Percentiles rank a stretch among this genome's conserved stretches.
Evolutionary conservation across 192 early-diverging fungal species (phyloP).

Genomic region (Podila minutissima): DNA sequence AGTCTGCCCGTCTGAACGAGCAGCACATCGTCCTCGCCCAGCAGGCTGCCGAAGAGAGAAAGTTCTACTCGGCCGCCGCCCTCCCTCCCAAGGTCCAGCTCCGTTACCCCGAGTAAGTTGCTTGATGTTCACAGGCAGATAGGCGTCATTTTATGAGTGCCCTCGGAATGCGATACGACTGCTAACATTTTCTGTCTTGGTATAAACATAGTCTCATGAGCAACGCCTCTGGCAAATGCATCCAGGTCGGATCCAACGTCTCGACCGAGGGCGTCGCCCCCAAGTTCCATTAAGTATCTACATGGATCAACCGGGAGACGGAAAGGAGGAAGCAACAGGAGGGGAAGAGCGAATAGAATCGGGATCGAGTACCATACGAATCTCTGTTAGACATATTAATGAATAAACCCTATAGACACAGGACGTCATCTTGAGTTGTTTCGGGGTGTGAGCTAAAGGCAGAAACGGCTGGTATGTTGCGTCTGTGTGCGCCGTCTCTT

Average conservation of each 20-base stretch:
- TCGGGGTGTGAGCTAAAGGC: too few relatives aligned
- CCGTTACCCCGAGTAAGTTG: constrained; percentile 46
- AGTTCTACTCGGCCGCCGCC: constrained; percentile 11
- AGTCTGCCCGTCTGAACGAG: constrained; percentile 46
- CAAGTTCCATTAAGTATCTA: constrained; percentile 33
- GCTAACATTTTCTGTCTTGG: not conserved
- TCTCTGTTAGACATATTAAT: too few relatives aligned
- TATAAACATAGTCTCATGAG: constrained; percentile 16
- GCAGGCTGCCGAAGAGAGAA: constrained; percentile 19
- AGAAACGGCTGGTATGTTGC: too few relatives aligned
- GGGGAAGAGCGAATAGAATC: too few relatives aligned
- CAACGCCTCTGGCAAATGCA: constrained; percentile 21
- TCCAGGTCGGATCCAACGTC: constrained; percentile 22
- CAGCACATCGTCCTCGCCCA: constrained; percentile 39
- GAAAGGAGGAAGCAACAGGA: not conserved
- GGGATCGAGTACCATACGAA: too few relatives aligned
- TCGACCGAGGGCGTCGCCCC: constrained; percentile 5
- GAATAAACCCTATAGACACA: too few relatives aligned
- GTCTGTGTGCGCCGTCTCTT: too few relatives aligned
- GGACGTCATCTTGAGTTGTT: too few relatives aligned
- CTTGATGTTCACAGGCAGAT: too few relatives aligned
- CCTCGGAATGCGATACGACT: not conserved
- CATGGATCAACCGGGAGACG: not conserved
- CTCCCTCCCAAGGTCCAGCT: constrained; percentile 47
- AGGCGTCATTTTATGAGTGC: not conserved